A percentile compares a stretch with the other conserved stretches of the same genome.
These are phyloP conservation scores for Sporothrix mexicana DNA, from an alignment of 2,329 filamentous ascomycete species.

Conservation along the genomic window DNA sequence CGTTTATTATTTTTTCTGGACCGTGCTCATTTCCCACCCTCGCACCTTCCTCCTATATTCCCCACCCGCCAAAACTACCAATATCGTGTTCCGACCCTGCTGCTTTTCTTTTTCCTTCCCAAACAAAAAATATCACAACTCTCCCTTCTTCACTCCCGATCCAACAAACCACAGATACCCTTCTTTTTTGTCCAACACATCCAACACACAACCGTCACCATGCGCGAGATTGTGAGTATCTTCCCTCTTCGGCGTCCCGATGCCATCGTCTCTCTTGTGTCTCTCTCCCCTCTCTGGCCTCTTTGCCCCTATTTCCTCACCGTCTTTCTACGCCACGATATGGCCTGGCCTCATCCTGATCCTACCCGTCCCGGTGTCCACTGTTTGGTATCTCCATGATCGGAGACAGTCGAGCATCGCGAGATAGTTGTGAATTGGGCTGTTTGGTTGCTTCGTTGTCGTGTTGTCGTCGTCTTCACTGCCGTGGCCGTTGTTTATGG, in stretches of 20 bases:
- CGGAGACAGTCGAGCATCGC: slow-evolving; percentile 9
- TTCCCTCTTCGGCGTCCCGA: neutral
- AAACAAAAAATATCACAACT: slow-evolving; percentile 21
- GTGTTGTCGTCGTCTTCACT: neutral
- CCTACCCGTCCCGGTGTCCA: neutral
- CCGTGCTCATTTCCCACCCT: slow-evolving; percentile 34
- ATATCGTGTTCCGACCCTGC: slow-evolving; percentile 24
- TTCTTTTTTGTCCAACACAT: slow-evolving; percentile 25
- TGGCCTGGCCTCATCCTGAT: neutral
- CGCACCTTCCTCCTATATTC: slow-evolving; percentile 33
- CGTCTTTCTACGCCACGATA: slow-evolving; percentile 26
- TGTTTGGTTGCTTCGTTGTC: neutral
- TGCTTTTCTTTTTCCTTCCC: slow-evolving; percentile 24
- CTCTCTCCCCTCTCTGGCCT: neutral
- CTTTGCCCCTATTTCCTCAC: slow-evolving; percentile 28
- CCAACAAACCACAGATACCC: slow-evolving; percentile 3
- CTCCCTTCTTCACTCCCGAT: slow-evolving; percentile 21
- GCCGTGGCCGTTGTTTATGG: neutral
- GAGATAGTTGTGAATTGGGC: slow-evolving; percentile 18
- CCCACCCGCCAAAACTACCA: slow-evolving; percentile 30
- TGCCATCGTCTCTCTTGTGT: neutral
- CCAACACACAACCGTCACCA: slow-evolving; percentile 54
- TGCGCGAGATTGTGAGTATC: slow-evolving; percentile 75
- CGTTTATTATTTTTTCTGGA: slow-evolving; percentile 29
- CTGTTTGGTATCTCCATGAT: slow-evolving; percentile 15